Percentiles rank a stretch among this genome's conserved stretches.
Conservation (phyloP, 1,284 basidiomycete species). For the Termitomyces sp. region DNA sequence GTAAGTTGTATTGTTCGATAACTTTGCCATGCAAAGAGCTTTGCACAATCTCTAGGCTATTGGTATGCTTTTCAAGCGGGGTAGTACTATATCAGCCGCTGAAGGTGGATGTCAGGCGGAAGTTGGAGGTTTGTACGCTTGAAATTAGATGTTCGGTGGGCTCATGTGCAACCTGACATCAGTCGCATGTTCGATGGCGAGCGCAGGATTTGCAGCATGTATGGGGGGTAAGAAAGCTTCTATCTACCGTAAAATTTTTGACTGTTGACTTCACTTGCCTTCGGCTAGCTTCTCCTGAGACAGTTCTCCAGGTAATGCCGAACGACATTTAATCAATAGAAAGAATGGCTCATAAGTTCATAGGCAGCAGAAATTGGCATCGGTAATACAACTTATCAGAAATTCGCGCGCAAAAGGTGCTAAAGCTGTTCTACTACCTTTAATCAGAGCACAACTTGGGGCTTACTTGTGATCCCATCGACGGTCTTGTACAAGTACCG, state of each 20-base stretch:
- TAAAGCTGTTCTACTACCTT: neutral
- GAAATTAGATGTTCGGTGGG: no score
- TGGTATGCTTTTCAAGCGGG: conserved; percentile 96
- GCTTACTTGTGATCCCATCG: conserved; percentile 89
- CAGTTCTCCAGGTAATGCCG: conserved; percentile 57
- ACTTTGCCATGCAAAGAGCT: neutral
- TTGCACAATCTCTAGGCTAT: conserved; percentile 53
- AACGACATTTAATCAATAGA: neutral
- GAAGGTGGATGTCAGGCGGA: conserved; percentile 89
- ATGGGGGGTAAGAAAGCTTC: conserved; percentile 64
- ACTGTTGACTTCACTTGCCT: neutral
- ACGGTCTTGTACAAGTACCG: conserved; percentile 90
- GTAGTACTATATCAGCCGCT: conserved; percentile 93
- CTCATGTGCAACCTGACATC: neutral
- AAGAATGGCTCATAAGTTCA: conserved; percentile 5
- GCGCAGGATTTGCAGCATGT: conserved; percentile 89
- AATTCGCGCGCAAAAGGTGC: neutral
- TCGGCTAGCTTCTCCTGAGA: conserved; percentile 65
- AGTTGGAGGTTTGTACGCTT: conserved; percentile 57
- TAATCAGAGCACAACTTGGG: conserved; percentile 77
- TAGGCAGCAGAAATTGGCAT: conserved; percentile 96
- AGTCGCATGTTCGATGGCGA: conserved; percentile 91
- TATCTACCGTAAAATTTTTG: neutral
- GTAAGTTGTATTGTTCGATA: conserved; percentile 10
- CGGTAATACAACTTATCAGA: conserved; percentile 37